Percentiles rank a stretch among this genome's conserved stretches.
Conservation (phyloP, 1,284 basidiomycete species). For the Ceratobasidium sp. region DNA sequence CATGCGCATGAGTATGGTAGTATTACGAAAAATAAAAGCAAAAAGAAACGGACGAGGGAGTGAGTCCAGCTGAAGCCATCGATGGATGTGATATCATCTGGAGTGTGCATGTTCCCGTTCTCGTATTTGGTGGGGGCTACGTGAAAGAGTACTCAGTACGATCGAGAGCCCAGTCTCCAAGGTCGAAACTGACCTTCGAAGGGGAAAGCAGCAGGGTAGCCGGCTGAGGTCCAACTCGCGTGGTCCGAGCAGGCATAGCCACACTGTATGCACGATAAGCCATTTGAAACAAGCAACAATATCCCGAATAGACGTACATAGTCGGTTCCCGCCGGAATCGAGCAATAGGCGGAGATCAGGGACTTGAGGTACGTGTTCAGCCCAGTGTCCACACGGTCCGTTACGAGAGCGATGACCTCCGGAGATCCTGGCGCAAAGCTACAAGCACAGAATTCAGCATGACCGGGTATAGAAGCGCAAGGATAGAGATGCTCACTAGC, state of each 20-base stretch:
- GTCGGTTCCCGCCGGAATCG: conserved; percentile 30
- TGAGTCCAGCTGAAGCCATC: conserved; percentile 65
- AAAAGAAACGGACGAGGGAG: conserved; percentile 47
- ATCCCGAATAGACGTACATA: background rate
- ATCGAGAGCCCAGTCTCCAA: conserved; percentile 35
- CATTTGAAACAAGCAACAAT: conserved; percentile 5
- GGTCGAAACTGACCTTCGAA: conserved; percentile 50
- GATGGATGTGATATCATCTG: conserved; percentile 63
- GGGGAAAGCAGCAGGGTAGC: conserved; percentile 60
- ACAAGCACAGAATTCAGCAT: conserved; percentile 53
- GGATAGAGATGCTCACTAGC: conserved; percentile 36
- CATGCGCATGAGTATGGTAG: background rate
- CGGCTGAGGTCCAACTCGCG: conserved; percentile 60
- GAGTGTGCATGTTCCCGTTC: conserved; percentile 64
- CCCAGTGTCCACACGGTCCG: conserved; percentile 60
- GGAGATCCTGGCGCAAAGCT: conserved; percentile 63
- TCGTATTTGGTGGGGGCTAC: conserved; percentile 49
- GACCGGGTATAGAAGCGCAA: background rate
- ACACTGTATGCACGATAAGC: conserved; percentile 56
- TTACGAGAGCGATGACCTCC: conserved; percentile 65
- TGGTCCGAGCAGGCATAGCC: conserved; percentile 69
- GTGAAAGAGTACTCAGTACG: conserved; percentile 47
- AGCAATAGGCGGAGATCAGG: conserved; percentile 27
- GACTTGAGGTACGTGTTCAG: conserved; percentile 60
- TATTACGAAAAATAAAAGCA: background rate